Evolutionary conservation across 805 yeast species (phyloP).

Genomic region (Dipodascus albidus): DNA sequence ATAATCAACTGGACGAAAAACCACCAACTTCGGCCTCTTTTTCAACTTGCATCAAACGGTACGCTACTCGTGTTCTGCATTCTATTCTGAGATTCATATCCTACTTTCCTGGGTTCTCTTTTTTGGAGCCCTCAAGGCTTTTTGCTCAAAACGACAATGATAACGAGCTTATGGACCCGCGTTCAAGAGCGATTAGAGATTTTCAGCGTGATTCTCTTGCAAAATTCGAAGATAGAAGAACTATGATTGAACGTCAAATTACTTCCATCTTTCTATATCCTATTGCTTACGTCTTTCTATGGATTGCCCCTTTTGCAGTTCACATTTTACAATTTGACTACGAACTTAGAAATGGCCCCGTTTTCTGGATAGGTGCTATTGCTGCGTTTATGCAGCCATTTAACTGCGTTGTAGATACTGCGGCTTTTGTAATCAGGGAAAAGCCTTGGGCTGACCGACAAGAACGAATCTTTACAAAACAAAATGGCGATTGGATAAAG

Average conservation of each 20-base stretch:
- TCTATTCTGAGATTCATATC: not conserved
- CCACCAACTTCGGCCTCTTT: not conserved
- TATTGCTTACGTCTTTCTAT: conserved; percentile 61
- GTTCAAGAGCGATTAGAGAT: conserved; percentile 9
- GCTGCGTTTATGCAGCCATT: conserved; percentile 75
- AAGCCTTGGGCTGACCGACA: conserved; percentile 49
- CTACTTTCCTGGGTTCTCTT: not conserved
- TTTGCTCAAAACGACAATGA: not conserved
- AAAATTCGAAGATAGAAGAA: conserved; percentile 50
- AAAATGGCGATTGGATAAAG: not conserved
- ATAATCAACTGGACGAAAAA: too few species aligned
- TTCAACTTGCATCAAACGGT: too few species aligned
- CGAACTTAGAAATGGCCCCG: conserved; percentile 38
- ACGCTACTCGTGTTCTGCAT: not conserved
- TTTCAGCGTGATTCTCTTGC: conserved; percentile 52
- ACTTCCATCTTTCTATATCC: conserved; percentile 77
- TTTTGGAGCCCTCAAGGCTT: conserved; percentile 1
- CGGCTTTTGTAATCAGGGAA: conserved; percentile 69
- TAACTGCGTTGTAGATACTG: conserved; percentile 65
- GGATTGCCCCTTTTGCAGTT: conserved; percentile 70
- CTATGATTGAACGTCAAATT: conserved; percentile 64
- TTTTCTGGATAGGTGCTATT: conserved; percentile 51
- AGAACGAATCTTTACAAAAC: conserved; percentile 2
- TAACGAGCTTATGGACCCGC: conserved; percentile 6
- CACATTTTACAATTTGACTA: conserved; percentile 46